Conservation (phyloP, 352 stramenopile genomes). For the Pythium sukuiense region DNA sequence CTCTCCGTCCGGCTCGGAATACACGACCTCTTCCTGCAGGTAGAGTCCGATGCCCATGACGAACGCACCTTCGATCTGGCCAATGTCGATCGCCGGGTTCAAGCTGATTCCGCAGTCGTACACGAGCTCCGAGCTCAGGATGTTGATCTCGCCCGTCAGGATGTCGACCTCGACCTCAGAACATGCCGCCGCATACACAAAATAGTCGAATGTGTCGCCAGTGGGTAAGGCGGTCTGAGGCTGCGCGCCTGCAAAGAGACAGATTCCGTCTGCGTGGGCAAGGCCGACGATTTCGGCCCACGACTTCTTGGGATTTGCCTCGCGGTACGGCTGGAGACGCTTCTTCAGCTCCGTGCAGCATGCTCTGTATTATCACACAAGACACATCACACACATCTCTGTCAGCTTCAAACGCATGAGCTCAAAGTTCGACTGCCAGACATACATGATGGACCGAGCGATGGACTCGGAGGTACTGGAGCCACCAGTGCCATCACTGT, state of each 20-base stretch:
- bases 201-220: conserved; percentile 38
- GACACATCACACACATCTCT: not conserved
- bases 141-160: conserved; percentile 51
- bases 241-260: conserved; percentile 34
- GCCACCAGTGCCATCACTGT: conserved; percentile 44
- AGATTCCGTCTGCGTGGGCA: conserved; percentile 26
- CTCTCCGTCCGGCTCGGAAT: conserved; percentile 22
- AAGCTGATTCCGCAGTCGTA: conserved; percentile 58
- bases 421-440: not conserved
- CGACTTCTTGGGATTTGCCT: conserved; percentile 18
- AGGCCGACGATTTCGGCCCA: conserved; percentile 29
- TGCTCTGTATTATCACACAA: conserved; percentile 18
- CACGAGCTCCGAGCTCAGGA: conserved; percentile 39
- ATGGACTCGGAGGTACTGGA: conserved; percentile 64
- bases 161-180: conserved; percentile 58
- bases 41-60: conserved; percentile 58
- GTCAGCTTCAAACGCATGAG: not conserved
- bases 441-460: conserved; percentile 36
- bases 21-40: conserved; percentile 45
- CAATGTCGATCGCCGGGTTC: conserved; percentile 57
- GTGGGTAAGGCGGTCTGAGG: conserved; percentile 12
- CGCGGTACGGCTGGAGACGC: conserved; percentile 34
- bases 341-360: conserved; percentile 47
- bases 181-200: conserved; percentile 44
- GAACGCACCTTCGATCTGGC: conserved; percentile 64